Evolutionary conservation across 2,329 filamentous ascomycete genomes (phyloP).

Genomic region (Rachicladosporium sp.): DNA sequence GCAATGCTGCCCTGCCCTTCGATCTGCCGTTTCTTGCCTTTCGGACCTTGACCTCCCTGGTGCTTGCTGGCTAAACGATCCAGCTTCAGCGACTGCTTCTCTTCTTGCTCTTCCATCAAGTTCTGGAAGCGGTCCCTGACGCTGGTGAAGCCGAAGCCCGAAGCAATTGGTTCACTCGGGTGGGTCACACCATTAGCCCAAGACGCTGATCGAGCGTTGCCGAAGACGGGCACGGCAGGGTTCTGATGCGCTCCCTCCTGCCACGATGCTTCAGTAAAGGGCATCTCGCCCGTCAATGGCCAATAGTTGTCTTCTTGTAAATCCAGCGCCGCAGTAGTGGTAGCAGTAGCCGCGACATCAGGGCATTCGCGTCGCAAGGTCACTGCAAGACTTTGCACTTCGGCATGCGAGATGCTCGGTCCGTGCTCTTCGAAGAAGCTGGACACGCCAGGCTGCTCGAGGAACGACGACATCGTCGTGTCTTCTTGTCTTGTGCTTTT

Average conservation of each 20-base stretch:
- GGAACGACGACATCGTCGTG: constrained; percentile 59
- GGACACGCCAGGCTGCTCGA: constrained; percentile 44
- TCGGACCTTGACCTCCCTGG: constrained; percentile 15
- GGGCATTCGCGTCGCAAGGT: constrained; percentile 58
- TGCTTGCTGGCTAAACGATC: constrained; percentile 15
- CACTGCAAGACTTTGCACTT: constrained; percentile 54
- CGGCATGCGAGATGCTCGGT: constrained; percentile 52
- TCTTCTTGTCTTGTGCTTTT: constrained; percentile 50
- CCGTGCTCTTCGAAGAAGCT: constrained; percentile 49
- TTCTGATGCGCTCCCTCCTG: constrained; percentile 15
- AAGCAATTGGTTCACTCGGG: not conserved
- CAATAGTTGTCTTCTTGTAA: constrained; percentile 55
- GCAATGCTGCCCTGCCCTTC: constrained; percentile 41
- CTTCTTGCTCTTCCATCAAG: constrained; percentile 25
- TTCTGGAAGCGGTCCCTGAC: constrained; percentile 28
- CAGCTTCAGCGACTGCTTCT: constrained; percentile 11
- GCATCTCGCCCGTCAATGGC: constrained; percentile 47
- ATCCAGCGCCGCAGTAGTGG: constrained; percentile 36
- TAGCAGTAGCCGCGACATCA: constrained; percentile 41
- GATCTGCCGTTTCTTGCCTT: constrained; percentile 26
- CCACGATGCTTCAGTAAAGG: constrained; percentile 25
- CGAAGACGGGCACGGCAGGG: constrained; percentile 6
- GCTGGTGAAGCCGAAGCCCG: constrained; percentile 22
- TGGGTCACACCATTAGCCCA: constrained; percentile 1
- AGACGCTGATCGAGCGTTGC: constrained; percentile 8